These are phyloP conservation scores for Chytridium lagenaria DNA, from an alignment of 371 early-diverging fungal genomes.

Conservation along the genomic window DNA sequence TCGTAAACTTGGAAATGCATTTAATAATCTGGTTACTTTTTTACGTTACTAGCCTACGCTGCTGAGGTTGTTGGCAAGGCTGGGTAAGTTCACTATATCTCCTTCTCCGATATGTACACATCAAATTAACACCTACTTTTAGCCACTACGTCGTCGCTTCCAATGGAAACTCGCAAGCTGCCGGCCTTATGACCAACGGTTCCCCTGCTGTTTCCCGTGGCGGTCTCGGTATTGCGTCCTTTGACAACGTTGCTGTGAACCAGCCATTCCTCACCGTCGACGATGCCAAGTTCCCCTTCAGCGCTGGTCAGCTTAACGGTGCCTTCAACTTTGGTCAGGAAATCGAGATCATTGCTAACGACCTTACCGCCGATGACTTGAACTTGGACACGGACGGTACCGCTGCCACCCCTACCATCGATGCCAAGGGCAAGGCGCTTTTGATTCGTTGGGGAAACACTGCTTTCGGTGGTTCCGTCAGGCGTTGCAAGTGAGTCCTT, in stretches of 20 bases:
- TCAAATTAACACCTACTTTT: too few relatives aligned
- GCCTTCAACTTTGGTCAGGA: conserved; percentile 58
- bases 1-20: too few relatives aligned
- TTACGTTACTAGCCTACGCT: too few relatives aligned
- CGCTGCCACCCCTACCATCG: conserved; percentile 3
- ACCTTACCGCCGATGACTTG: not conserved
- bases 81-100: conserved; percentile 18
- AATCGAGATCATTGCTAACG: conserved; percentile 65
- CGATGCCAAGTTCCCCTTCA: not conserved
- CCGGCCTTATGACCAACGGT: conserved; percentile 67
- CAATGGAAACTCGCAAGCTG: conserved; percentile 74
- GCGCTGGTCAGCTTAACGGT: not conserved
- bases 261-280: not conserved
- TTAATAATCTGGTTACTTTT: too few relatives aligned
- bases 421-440: conserved; percentile 8
- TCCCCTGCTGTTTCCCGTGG: conserved; percentile 61
- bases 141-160: conserved; percentile 42
- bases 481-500: conserved; percentile 11
- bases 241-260: conserved; percentile 19
- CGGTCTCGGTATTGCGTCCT: conserved; percentile 17
- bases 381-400: not conserved
- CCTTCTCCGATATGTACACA: too few relatives aligned
- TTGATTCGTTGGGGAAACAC: conserved; percentile 17
- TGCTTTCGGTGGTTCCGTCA: conserved; percentile 12
- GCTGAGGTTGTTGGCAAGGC: conserved; percentile 46